These are phyloP conservation scores for Penicillium psychrosexuale DNA, from an alignment of 2,329 filamentous ascomycete species.

Conservation along the genomic window DNA sequence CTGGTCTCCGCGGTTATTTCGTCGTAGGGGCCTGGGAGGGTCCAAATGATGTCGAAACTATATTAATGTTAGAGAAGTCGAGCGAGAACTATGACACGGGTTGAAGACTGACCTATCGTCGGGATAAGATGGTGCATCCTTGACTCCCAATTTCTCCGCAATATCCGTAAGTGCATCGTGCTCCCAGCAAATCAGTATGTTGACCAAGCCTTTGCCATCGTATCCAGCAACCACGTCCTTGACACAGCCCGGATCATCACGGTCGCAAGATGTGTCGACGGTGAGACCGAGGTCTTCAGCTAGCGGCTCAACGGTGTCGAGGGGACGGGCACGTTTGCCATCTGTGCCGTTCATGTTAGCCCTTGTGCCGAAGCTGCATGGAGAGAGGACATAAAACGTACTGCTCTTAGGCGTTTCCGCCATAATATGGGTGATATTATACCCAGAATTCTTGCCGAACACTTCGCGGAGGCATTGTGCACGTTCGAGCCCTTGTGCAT, in stretches of 20 bases:
- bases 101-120: conserved; percentile 40
- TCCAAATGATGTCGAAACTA: conserved; percentile 57
- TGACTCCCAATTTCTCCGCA: conserved; percentile 51
- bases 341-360: conserved; percentile 32
- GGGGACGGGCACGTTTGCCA: conserved; percentile 53
- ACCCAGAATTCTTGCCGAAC: conserved; percentile 52
- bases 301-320: conserved; percentile 57
- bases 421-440: conserved; percentile 59
- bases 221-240: conserved; percentile 50
- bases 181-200: conserved; percentile 63
- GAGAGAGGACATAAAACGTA: conserved; percentile 16
- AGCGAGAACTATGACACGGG: background rate
- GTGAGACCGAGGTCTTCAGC: conserved; percentile 54
- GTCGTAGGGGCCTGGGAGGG: conserved; percentile 51
- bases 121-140: conserved; percentile 52
- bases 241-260: conserved; percentile 57
- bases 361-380: background rate
- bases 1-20: conserved; percentile 47
- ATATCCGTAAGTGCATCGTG: conserved; percentile 55
- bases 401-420: conserved; percentile 52
- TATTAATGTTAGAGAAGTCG: background rate
- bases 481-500: conserved; percentile 51
- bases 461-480: conserved; percentile 59
- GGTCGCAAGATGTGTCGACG: conserved; percentile 56
- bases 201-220: conserved; percentile 43